These are phyloP conservation scores for Cryphonectria radicalis DNA, from an alignment of 2,329 filamentous ascomycete genomes.

Conservation along the genomic window DNA sequence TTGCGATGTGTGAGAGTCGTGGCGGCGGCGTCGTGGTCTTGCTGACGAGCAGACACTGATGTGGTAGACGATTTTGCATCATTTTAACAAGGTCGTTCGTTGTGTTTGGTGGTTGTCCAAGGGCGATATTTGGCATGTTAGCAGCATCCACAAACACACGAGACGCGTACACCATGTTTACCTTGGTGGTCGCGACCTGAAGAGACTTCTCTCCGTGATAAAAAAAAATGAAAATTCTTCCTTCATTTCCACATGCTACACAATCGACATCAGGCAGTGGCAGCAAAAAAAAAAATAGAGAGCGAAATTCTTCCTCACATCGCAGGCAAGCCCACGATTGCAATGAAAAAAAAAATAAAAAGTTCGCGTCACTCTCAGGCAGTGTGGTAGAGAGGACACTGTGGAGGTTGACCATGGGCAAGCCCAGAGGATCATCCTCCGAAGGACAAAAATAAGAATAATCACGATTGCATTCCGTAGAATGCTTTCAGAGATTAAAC, in stretches of 20 bases:
- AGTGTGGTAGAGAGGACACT: conserved; percentile 77
- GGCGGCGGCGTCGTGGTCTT: background rate
- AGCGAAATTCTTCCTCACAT: conserved; percentile 55
- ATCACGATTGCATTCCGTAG: conserved; percentile 68
- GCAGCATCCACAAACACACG: background rate
- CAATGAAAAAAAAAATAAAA: conserved; percentile 58
- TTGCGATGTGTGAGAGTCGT: background rate
- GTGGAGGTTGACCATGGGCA: conserved; percentile 64
- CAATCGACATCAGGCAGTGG: background rate
- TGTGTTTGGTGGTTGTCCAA: background rate
- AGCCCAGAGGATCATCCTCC: conserved; percentile 64
- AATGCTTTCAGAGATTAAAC: conserved; percentile 79
- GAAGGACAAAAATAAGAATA: conserved; percentile 71
- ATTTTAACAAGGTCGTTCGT: background rate
- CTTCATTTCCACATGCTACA: background rate
- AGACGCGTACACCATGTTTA: too few relatives aligned
- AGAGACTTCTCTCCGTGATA: too few relatives aligned
- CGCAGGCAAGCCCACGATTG: conserved; percentile 51
- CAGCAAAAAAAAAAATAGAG: background rate
- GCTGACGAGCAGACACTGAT: background rate
- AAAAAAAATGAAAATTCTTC: too few relatives aligned
- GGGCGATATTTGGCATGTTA: too few relatives aligned
- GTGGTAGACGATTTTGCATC: background rate
- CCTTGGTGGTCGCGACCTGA: too few relatives aligned
- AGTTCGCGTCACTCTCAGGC: conserved; percentile 68